Conservation (phyloP, 2,329 filamentous ascomycete species). For the Penicillium fuscoglaucum region DNA sequence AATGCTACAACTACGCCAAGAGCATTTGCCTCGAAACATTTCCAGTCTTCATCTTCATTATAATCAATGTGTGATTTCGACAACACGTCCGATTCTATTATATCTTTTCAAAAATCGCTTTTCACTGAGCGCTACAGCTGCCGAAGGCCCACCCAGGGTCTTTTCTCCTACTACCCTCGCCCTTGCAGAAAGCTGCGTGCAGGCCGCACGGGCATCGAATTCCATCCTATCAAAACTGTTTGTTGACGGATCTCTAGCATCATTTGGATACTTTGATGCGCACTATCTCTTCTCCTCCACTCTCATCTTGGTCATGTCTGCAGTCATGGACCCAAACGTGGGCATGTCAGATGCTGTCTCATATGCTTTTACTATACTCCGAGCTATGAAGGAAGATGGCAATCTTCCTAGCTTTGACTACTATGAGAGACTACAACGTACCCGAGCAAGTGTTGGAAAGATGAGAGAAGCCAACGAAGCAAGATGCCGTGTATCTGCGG, state of each 20-base stretch:
- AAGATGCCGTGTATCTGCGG: background rate
- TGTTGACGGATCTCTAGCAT: slow-evolving; percentile 25
- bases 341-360: slow-evolving; percentile 21
- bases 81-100: slow-evolving; percentile 30
- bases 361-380: slow-evolving; percentile 21
- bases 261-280: slow-evolving; percentile 28
- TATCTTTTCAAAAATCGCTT: slow-evolving; percentile 29
- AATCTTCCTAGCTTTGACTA: slow-evolving; percentile 25
- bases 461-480: slow-evolving; percentile 10
- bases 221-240: slow-evolving; percentile 22
- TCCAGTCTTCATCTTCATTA: slow-evolving; percentile 29
- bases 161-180: slow-evolving; percentile 20
- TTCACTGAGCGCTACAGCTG: background rate
- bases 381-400: slow-evolving; percentile 24
- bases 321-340: slow-evolving; percentile 15
- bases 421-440: slow-evolving; percentile 20
- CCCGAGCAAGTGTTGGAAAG: slow-evolving; percentile 14
- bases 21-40: slow-evolving; percentile 20
- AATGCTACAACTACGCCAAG: slow-evolving; percentile 20
- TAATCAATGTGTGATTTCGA: slow-evolving; percentile 31
- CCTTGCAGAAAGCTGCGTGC: slow-evolving; percentile 26
- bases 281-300: slow-evolving; percentile 28
- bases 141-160: background rate
- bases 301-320: slow-evolving; percentile 25
- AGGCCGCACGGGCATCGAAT: slow-evolving; percentile 24